Evolutionary conservation across 371 early-diverging fungal species (phyloP), one percentile per base, ranked within the genome.

Genomic region (Dichotomocladium elegans): DNA sequence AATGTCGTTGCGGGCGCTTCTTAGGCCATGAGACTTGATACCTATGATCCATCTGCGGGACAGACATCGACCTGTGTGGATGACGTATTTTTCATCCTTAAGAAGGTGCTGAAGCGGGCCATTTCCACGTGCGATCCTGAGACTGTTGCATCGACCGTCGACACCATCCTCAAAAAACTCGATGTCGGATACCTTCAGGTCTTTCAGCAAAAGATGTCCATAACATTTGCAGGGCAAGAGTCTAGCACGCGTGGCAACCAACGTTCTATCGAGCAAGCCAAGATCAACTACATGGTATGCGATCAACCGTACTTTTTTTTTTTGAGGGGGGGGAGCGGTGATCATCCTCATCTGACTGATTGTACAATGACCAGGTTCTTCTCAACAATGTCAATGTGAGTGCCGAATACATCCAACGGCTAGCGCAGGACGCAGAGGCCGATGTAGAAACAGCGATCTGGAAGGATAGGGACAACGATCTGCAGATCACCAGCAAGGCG

Each of bases 1-100:
- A 35, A 21, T 45, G 0, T 0, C 21, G 22, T 33, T 25, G 12
- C 28, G n/a, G n/a, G n/a, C n/a, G n/a, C n/a, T n/a, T n/a, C n/a
- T n/a, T 52, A 75, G 68, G 85, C 85, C 5, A 78, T 81, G 68
- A 64, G 61, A 41, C 55, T 84, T 35, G 81, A 83, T 37, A 79
- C 81, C 35, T 79, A 81, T 33, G 83, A 82, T 51, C 43, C 69
- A 25, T 65, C 72, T 11, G 41, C 58, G 0, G 63, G 65, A 25
- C 66, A 74, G 26, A 79, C 81, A 5, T 93, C 95, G 0, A 90
- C 88, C 3, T 88, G 90, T 52, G 94, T 95, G 12, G 96, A 92
- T 43, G 98, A 97, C 56, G 83, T 93, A 4, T 94, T 96, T 60
- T 97, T 88, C 57, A 85, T 97, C 22, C 67, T 92, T 33, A 89